phyloP scores from a whole-genome alignment of 176 grass and related monocot species.

The Oryza rufipogon region DNA sequence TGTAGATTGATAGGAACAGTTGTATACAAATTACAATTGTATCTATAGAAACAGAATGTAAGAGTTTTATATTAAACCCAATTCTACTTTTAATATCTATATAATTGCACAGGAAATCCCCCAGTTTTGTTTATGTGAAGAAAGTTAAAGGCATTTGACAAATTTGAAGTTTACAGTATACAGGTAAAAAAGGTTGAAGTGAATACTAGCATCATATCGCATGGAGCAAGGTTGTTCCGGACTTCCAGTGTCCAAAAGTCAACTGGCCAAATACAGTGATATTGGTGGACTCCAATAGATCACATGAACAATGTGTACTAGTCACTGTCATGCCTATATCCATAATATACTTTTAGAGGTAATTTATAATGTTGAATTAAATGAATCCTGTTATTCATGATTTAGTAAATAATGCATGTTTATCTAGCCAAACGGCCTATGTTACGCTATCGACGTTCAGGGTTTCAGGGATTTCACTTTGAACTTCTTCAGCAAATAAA shows the following conservation, averaged over 20 bases:
- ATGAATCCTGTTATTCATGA: not conserved
- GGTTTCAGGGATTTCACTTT: not conserved
- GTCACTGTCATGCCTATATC: not conserved
- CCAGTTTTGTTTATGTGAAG: not conserved
- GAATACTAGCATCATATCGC: constrained; percentile 3
- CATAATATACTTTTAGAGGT: not conserved
- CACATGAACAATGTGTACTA: not conserved
- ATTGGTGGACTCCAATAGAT: constrained; percentile 16
- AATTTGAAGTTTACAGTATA: not conserved
- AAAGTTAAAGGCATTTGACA: constrained; percentile 7
- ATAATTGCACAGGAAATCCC: too few species aligned
- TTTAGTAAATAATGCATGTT: not conserved
- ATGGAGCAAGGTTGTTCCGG: not conserved
- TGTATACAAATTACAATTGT: too few species aligned
- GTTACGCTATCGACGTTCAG: constrained; percentile 19
- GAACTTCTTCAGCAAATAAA: constrained; percentile 17
- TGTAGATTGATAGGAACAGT: too few species aligned
- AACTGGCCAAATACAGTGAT: not conserved
- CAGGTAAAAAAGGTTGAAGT: constrained; percentile 3
- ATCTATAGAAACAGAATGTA: too few species aligned
- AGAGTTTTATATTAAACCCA: too few species aligned
- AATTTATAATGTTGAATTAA: not conserved
- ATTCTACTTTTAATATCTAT: too few species aligned
- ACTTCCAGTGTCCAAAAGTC: not conserved
- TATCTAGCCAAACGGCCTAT: not conserved